Evolutionary conservation across 2,329 filamentous ascomycete genomes (phyloP), one percentile per base, ranked within the genome.

Genomic region (Stemphylium lycopersici): DNA sequence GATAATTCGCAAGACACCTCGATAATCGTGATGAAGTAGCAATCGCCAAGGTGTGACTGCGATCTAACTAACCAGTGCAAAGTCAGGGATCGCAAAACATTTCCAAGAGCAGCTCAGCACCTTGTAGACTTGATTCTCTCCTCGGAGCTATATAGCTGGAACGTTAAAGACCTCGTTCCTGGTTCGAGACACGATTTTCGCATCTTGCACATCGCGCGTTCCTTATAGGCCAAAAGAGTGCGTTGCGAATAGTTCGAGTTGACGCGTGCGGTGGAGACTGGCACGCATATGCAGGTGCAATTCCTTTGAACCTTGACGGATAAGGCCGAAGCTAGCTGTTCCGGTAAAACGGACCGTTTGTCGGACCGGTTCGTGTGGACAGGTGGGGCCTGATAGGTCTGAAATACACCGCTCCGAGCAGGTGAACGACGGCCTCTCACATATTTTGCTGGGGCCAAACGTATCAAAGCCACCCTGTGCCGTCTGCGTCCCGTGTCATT

Each of bases 241-340:
- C 26, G 6, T 29, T 29, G 26, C 8, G 26, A 29, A 29, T 11
- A 29, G 10, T 29, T 29, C 26, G 26, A n/a, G 38, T 31, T 36
- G 47, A 54, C 33, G 47, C 26, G 51, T 44, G 51, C 33, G 11
- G 42, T 26, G 20, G n/a, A 37, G 7, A 34, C n/a, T 12, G 38
- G 38, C 47, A 40, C 36, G 15, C 26, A 29, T 31, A 29, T 45
- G 32, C 42, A 45, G 16, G 32, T 32, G 31, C 13, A 34, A 49
- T 13, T 11, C 15, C 16, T 33, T 29, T 15, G 26, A 52, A 12
- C 20, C 39, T 26, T 34, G 45, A 18, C 46, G 39, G 45, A 34
- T 34, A 32, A 32, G 33, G 39, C 39, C 51, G 39, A 43, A 12
- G 29, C 39, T 49, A 50, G 32, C 39, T 24, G 6, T 33, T 50